A percentile compares a stretch with the other conserved stretches of the same genome.
phyloP scores from a whole-genome alignment of 116 monocot species.

The Posidonia oceanica region DNA sequence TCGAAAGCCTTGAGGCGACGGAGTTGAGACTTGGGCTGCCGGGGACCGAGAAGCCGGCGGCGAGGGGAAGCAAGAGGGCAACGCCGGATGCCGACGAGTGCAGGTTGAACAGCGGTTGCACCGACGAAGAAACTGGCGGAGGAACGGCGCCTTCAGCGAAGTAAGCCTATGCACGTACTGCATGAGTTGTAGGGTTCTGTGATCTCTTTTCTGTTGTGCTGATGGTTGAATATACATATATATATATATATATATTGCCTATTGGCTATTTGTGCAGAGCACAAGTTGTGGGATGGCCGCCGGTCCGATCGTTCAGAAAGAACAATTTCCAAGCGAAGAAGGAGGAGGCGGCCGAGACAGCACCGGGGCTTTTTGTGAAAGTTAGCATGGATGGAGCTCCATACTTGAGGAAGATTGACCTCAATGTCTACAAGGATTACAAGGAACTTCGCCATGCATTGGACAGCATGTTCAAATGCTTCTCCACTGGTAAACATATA shows the following conservation, averaged over 20 bases:
- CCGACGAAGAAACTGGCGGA: neutral
- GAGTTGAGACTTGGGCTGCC: conserved; percentile 79
- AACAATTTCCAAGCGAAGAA: conserved; percentile 27
- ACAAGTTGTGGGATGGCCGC: conserved; percentile 87
- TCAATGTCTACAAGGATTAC: conserved; percentile 52
- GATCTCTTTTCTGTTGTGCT: too few relatives aligned
- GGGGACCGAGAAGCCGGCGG: conserved; percentile 18
- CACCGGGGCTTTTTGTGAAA: conserved; percentile 51
- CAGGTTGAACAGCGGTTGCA: neutral
- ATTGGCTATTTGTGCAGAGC: conserved; percentile 18
- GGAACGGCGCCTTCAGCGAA: conserved; percentile 1
- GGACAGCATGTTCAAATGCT: conserved; percentile 56
- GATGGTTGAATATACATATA: too few relatives aligned
- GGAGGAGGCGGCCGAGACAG: neutral
- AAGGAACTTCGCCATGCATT: conserved; percentile 55
- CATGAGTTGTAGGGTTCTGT: neutral
- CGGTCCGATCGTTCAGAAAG: conserved; percentile 43
- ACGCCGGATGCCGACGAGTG: conserved; percentile 2
- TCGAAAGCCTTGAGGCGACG: conserved; percentile 43
- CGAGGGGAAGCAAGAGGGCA: conserved; percentile 29
- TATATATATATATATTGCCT: too few relatives aligned
- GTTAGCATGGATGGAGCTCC: conserved; percentile 97
- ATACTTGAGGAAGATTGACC: conserved; percentile 88
- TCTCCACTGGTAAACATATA: conserved; percentile 12
- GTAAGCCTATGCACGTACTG: conserved; percentile 1